phyloP scores from a whole-genome alignment of 225 moss, liverwort and hornwort species.

The Pseudisothecium myosuroides region DNA sequence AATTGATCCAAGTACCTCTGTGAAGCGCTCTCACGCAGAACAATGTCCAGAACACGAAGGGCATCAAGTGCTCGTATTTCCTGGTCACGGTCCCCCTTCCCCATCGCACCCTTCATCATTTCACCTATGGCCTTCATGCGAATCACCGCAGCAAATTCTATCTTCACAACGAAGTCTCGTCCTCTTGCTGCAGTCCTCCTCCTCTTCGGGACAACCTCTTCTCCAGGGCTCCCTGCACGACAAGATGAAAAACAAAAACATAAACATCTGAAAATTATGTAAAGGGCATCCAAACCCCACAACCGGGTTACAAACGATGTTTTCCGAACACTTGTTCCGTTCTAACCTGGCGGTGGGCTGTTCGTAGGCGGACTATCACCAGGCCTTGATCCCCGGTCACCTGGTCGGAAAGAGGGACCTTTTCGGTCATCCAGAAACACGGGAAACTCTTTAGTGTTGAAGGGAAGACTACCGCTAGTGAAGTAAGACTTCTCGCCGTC shows the following conservation, averaged over 20 bases:
- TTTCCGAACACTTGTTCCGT: background rate
- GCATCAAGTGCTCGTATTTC: constrained; percentile 58
- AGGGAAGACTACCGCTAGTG: constrained; percentile 56
- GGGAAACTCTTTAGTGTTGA: constrained; percentile 49
- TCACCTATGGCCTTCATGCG: constrained; percentile 61
- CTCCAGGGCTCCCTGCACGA: constrained; percentile 21
- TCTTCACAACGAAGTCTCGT: constrained; percentile 56
- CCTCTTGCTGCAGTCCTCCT: constrained; percentile 33
- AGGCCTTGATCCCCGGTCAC: constrained; percentile 11
- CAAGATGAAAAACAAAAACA: background rate
- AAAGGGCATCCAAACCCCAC: background rate
- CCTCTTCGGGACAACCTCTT: constrained; percentile 28
- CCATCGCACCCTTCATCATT: constrained; percentile 40
- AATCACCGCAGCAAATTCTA: constrained; percentile 64
- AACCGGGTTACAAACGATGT: background rate
- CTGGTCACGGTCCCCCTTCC: constrained; percentile 19
- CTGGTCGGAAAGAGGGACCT: constrained; percentile 43
- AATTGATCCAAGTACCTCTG: constrained; percentile 22
- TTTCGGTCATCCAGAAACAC: constrained; percentile 67
- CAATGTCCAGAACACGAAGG: constrained; percentile 79
- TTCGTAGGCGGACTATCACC: constrained; percentile 28
- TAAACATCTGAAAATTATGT: background rate
- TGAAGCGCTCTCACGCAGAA: constrained; percentile 76
- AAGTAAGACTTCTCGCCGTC: constrained; percentile 92
- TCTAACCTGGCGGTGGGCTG: constrained; percentile 21